Evolutionary conservation across 495 filamentous ascomycete species (phyloP), one percentile per base, ranked within the genome.

Genomic region (Durotheca rogersii): DNA sequence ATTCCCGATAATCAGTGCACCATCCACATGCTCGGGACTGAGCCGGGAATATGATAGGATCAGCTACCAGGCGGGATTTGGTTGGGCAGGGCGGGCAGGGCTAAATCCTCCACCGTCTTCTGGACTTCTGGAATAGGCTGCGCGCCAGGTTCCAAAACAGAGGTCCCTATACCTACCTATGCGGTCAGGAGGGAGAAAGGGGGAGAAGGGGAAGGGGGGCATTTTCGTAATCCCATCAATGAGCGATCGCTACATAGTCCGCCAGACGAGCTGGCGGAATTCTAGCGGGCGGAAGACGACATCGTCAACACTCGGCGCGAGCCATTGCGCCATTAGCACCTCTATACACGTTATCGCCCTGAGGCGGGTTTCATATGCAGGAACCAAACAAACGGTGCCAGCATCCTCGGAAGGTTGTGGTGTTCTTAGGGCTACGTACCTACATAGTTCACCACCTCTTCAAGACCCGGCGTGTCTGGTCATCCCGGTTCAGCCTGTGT

Each of bases 331-430:
- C 9, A 16, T 47, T 25, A 17, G n/a, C 12, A 23, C n/a, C 23
- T 33, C 38, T 18, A 18, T 41, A 34, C 36, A 15, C 31, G 9
- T 27, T 27, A 9, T 9, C 23, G 31, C 32, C 18, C 34, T n/a
- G 47, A 36, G 45, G n/a, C n/a, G n/a, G n/a, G 35, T 42, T 40
- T 10, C 37, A 31, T 19, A 59, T 59, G 56, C 50, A 54, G 50
- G 50, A 59, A 59, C n/a, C n/a, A n/a, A n/a, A n/a, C 56, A 19
- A 20, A 25, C 30, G 36, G 39, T 45, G 18, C 35, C 23, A 45
- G 27, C 23, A 40, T 17, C 18, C 43, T 40, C 38, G 34, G 18
- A 41, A 41, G 38, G 32, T 21, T 18, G 23, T 18, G 23, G 2
- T 11, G 23, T 14, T 29, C 19, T 25, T 39, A 46, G 25, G 19